Evolutionary conservation across 768 basidiomycete genomes (phyloP).

Genomic region (Phylloporus rhodoxanthus): DNA sequence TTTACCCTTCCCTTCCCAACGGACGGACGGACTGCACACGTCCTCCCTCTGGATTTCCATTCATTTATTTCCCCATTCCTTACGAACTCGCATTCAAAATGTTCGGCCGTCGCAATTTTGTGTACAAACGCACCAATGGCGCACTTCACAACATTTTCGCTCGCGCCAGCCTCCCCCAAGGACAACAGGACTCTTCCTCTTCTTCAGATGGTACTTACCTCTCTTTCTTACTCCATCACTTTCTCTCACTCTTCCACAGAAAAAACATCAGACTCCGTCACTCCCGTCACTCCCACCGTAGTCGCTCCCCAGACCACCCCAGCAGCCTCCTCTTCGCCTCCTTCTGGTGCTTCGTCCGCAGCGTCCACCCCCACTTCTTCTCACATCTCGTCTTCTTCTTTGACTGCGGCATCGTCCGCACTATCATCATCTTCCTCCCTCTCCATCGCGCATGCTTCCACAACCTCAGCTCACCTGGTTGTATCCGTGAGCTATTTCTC

Average conservation of each 20-base stretch:
- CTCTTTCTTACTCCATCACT: not conserved
- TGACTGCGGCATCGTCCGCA: slow-evolving; percentile 1
- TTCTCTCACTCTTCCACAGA: slow-evolving; percentile 10
- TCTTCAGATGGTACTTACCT: not conserved
- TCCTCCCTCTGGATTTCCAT: slow-evolving; percentile 4
- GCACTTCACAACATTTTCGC: slow-evolving; percentile 3
- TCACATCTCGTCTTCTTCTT: slow-evolving; percentile 9
- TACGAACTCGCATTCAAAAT: slow-evolving; percentile 13
- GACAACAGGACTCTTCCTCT: not conserved
- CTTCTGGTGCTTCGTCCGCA: slow-evolving; percentile 6
- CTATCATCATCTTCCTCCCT: slow-evolving; percentile 5
- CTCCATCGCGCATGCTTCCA: slow-evolving; percentile 1
- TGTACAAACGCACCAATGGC: slow-evolving; percentile 10
- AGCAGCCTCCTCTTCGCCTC: not conserved
- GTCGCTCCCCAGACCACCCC: not conserved
- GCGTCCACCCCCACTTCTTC: slow-evolving; percentile 6
- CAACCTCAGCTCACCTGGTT: not conserved
- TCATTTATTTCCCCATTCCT: slow-evolving; percentile 23
- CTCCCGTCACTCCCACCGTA: not conserved
- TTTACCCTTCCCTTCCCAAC: not conserved
- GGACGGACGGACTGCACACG: slow-evolving; percentile 1
- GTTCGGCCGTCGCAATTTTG: slow-evolving; percentile 8
- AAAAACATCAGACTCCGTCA: not conserved
- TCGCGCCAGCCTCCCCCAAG: not conserved
- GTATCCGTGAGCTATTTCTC: slow-evolving; percentile 18